Base-by-base conservation (phyloP, 129 eudicot genomes). In the Flaveria ramosissima region DNA sequence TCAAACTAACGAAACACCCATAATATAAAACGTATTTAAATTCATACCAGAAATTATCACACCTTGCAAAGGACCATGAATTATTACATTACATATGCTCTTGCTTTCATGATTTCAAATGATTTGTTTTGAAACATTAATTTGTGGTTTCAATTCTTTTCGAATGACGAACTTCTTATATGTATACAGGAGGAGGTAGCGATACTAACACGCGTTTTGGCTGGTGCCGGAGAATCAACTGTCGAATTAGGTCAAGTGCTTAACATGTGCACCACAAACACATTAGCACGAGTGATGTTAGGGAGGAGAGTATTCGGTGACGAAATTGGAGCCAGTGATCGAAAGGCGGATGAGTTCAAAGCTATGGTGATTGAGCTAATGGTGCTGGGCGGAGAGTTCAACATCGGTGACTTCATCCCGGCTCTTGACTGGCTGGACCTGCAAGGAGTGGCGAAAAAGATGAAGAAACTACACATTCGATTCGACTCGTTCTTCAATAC, bases 331-430 rank as follows among this genome's bases (percentile, higher is more conserved):
- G 81, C 82, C 5, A 83, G n/a, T 7, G 93, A 89, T 36, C 56
- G 70, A 0, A 84, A 89, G 71, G 88, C 98, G 16, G 89, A 87
- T 46, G 98, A 91, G 77, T 94, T 94, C 74, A 94, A 91, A 66
- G 79, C 74, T n/a, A 94, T 94, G 98, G 97, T 94, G 78, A 89
- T 87, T 77, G 97, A 94, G 84, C 14, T 91, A 45, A 94, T 91
- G 97, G 89, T 67, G 16, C 65, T 91, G 41, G 96, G 92, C 3
- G 98, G 98, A 13, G 98, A 82, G 7, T 94, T 94, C 69, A 91
- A 94, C 84, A 57, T 94, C 7, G 97, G 97, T 0, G 98, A 94
- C 30, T 94, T 91, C 59, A 88, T 94, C 15, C 98, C 98, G 6
- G 73, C 81, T 15, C 89, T 94, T 11, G 97, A 91, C 21, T 30